These are phyloP conservation scores for Rosa hybrid DNA, from an alignment of 331 rosid species.

Conservation along the genomic window DNA sequence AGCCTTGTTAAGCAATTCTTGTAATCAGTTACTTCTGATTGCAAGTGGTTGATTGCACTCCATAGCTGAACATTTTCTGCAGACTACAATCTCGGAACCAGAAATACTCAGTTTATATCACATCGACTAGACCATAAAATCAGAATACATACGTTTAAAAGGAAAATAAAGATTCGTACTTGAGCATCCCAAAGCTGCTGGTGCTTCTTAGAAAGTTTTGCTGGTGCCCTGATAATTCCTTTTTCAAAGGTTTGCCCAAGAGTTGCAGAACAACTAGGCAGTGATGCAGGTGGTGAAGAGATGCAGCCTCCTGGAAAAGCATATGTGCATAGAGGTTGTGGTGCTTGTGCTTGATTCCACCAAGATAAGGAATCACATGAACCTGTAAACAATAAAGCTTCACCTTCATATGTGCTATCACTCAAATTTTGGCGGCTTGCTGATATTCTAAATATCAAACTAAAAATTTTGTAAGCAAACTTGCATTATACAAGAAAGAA, in stretches of 20 bases:
- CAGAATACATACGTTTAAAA: neutral
- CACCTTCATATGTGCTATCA: constrained; percentile 8
- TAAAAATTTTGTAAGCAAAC: neutral
- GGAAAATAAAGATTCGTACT: constrained; percentile 28
- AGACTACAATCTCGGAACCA: constrained; percentile 41
- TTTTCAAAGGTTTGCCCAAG: constrained; percentile 30
- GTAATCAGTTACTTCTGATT: constrained; percentile 46
- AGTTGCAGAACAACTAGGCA: constrained; percentile 23
- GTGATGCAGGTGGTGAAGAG: constrained; percentile 27
- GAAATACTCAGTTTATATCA: constrained; percentile 9
- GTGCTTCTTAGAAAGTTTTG: constrained; percentile 49
- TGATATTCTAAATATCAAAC: neutral
- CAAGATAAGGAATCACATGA: constrained; percentile 43
- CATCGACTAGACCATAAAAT: neutral
- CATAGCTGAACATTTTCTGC: constrained; percentile 48
- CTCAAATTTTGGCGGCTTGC: neutral
- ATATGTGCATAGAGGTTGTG: constrained; percentile 38
- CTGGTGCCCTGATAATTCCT: constrained; percentile 37
- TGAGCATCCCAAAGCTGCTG: constrained; percentile 60
- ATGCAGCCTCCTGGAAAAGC: constrained; percentile 33
- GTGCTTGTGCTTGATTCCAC: constrained; percentile 41
- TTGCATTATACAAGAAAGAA: neutral
- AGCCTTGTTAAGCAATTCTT: constrained; percentile 40
- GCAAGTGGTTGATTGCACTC: constrained; percentile 41
- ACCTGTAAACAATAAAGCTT: constrained; percentile 38